Base-by-base conservation (phyloP, 306 rosid species). In the Trifolium repens region DNA sequence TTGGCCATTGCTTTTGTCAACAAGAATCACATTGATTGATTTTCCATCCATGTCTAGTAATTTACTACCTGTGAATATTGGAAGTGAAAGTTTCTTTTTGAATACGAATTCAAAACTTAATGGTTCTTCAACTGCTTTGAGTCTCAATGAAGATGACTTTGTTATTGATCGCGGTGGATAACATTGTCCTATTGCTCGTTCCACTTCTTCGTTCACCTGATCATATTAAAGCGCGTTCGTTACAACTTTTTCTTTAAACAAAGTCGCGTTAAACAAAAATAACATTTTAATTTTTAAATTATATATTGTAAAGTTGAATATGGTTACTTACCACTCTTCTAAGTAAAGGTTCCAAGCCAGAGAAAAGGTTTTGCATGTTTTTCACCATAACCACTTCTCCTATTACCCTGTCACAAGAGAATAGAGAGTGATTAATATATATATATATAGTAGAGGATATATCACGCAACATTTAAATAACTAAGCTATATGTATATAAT, bases 301-400 rank as follows among this genome's bases (percentile, higher is more conserved):
- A 58, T 22, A 22, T 22, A 22, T 12, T 9, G 17, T 59, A 5
- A 59, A 59, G n/a, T 10, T 57, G 15, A 57, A 57, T 57, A 3
- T 39, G 0, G 0, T 60, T 60, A 60, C 54, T 67, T 67, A 67
- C 71, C 84, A 94, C 97, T 88, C 74, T 85, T 75, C 99, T 84
- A 7, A 94, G 91, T 81, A 92, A 65, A 27, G 99, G 99, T 55
- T 94, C 99, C 84, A 94, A 73, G 73, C 86, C 82, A 7, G 92
- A 83, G 82, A 86, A 88, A 15, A 94, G 85, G 81, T 79, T 87
- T 58, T 87, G 90, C 70, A 91, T 22, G 77, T 93, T 90, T 61
- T 92, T 90, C 74, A 88, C 88, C 97, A 85, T 86, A 2, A 90
- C 93, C 1, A 85, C 96, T 80, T 94, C 97, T 75, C 91, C 96